Base-by-base conservation (phyloP, 1,139 yeast genomes). In the Sugiyamaella sp. region DNA sequence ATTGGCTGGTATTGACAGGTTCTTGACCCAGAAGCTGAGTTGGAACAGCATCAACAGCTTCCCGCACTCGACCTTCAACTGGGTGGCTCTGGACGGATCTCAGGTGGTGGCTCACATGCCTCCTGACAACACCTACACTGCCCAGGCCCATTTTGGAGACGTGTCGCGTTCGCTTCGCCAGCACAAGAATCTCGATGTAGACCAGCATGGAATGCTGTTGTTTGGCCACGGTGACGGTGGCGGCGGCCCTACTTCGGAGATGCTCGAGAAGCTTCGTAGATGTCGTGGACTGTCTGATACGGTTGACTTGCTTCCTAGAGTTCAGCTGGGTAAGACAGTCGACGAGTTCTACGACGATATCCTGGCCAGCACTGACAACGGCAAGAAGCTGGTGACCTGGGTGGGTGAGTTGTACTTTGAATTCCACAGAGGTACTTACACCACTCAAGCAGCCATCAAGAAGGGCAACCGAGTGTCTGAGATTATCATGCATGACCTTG, bases 141-240 rank as follows among this genome's bases (percentile, higher is more conserved):
- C 98, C 0, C 80, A 79, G 63, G 97, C 97, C 1, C 84, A 91
- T 68, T 89, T 89, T 70, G 97, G 97, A 24, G 98, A 93, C 72
- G 95, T 91, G 29, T 79, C 82, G 55, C 79, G 97, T 64, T 85
- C 96, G 1, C 80, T 84, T 56, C 74, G 75, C 38, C 93, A 89
- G 65, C 96, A 93, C 72, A 87, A 90, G 72, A 89, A 91, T 63
- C 74, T 87, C 59, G 84, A 90, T 54, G 82, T 83, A 61, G 91
- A 86, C 50, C 93, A 89, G 52, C 59, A 59, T 33, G 95, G 96
- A 0, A 75, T 93, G 66, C 74, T 93, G 66, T 76, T 90, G 52
- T 93, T 82, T 64, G 99, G 99, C 39, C 83, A 86, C 64, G 99
- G 99, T 66, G 99, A 93, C 67, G 99, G 99, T 63, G 99, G 99